Base-by-base conservation (phyloP, 805 yeast species). In the Ogataea paradorogensis region DNA sequence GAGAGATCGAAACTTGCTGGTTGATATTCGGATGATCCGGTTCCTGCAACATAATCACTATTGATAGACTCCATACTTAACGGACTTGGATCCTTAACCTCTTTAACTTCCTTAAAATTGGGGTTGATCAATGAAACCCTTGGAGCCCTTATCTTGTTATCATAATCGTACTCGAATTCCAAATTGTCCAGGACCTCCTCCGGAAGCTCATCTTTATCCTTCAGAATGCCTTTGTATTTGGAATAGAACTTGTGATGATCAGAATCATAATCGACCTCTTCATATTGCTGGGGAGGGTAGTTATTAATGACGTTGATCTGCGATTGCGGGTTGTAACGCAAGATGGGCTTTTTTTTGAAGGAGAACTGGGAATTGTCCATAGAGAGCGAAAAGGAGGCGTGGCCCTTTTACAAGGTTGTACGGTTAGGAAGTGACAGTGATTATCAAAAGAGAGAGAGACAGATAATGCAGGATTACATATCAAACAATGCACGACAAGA, bases 71-170 rank as follows among this genome's bases (percentile, higher is more conserved):
- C 20, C 20, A 18, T 6, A 6, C 6, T 5, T 18, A 18, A 18
- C 6, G 20, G 20, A 18, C 20, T 18, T 18, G 20, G 20, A 18
- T 31, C 48, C 31, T 47, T 50, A 20, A 14, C 24, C 15, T 37
- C 31, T 13, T 15, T 13, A 11, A 26, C 41, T 1, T 30, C 27
- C 22, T 27, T 37, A 31, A 37, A 37, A 15, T 9, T 33, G 2
- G 58, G 40, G 30, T 65, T 52, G 9, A 50, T 57, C 4, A 56
- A 38, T n/a, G 69, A 63, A 75, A 74, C 71, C 35, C 78, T 54
- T 9, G 80, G 80, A 25, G 78, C 78, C 42, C 80, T 55, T 34
- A 75, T 76, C 49, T 73, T 74, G 43, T 74, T 78, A 47, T 74
- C 76, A 47, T 74, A 74, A 52, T 74, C 68, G 43, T 69, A 57